Evolutionary conservation across 441 rosid genomes (phyloP), one percentile per base, ranked within the genome.

Genomic region (Flueggea neowawraea): DNA sequence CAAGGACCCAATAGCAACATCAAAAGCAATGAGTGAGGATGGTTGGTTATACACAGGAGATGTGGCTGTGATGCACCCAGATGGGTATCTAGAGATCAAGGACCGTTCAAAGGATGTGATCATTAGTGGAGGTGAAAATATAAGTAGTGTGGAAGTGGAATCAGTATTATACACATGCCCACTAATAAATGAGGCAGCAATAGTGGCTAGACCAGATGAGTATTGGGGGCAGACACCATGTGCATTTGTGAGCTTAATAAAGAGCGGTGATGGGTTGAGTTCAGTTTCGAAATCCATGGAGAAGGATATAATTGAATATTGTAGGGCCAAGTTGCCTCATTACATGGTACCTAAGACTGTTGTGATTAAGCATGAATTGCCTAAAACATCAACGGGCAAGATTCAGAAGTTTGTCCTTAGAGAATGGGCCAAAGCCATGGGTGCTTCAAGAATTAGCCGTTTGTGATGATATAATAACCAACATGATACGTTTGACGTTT

Each of bases 211-310:
- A 70, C 96, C 96, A 2, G 91, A 86, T 55, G 82, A 75, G 58
- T 78, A 55, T 48, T 89, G 96, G 96, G 96, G 96, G 15, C 93
- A 89, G 82, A 80, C 86, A 0, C 96, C 96, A 47, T 89, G 96
- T 41, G 96, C 96, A 33, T 89, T 89, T 33, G 77, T 86, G 55
- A 78, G 89, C 56, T 63, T 86, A 70, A 89, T 75, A 36, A 36
- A 36, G 1, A 36, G 41, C 41, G 41, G 9, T 58, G 14, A 10
- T 0, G 79, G 53, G 12, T 28, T 69, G 62, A 57, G 39, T 36
- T 36, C 9, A 5, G n/a, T 6, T 16, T 3, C 41, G 43, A 69
- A 54, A 33, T 82, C 86, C 2, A 76, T 65, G 11, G 86, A 83
- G 78, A 63, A 62, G 64, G 89, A 86, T 47, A 61, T 89, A 28